Evolutionary conservation across 805 yeast species (phyloP), one percentile per base, ranked within the genome.

Genomic region (Candida wancherniae): DNA sequence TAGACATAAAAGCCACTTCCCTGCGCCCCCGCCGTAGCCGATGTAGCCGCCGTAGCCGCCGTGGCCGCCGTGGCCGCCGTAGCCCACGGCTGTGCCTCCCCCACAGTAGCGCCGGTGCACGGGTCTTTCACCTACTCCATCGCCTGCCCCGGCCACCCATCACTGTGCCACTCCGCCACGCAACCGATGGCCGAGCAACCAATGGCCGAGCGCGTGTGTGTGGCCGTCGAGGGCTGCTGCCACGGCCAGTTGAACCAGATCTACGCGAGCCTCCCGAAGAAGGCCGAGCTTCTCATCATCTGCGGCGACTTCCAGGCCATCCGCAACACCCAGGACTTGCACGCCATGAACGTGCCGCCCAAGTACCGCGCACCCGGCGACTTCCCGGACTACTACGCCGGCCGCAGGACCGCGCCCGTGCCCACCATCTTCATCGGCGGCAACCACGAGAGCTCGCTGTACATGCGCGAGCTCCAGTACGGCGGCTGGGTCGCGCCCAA

Each of bases 401-500:
- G 90, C 1, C 42, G 47, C 12, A 62, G 58, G 27, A 54, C 31
- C 17, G 95, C 95, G 0, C 95, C 96, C 0, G 67, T 81, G 1
- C 56, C 77, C 19, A 90, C 97, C 0, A 44, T 92, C 0, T 82
- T 90, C 44, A 75, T 92, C 24, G 97, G 98, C 3, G 98, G 98
- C 0, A 92, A 92, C 57, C 98, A 92, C 50, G 98, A 92, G 51
- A 78, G 92, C 4, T 84, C 94, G 36, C 75, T 79, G 37, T 84
- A 83, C 51, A 51, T 92, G 40, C 63, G 72, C 38, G 86, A 83
- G 44, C 58, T 88, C 36, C 75, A 73, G 37, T 72, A 69, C 52
- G 98, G 98, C 9, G 98, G 98, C 0, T 92, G 90, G 84, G 88
- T 84, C 1, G 94, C 95, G 1, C 84, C 86, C 1, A 79, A 81